These are phyloP conservation scores for Colletotrichum sp. DNA, from an alignment of 2,329 filamentous ascomycete genomes.

Conservation along the genomic window DNA sequence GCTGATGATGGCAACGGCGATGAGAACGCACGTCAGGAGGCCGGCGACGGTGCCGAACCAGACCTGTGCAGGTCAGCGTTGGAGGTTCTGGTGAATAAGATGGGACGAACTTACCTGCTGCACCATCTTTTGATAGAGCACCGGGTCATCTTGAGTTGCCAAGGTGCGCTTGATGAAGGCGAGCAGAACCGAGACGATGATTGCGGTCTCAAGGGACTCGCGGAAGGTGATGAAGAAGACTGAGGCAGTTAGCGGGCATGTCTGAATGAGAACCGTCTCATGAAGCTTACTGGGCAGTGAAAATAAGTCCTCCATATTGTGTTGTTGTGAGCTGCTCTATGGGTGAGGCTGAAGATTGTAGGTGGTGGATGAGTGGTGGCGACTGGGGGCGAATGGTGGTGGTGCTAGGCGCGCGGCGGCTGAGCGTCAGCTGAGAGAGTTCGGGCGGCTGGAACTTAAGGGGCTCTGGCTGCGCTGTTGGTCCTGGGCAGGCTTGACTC, in stretches of 20 bases:
- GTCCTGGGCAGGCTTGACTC: not conserved
- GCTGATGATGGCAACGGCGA: constrained; percentile 23
- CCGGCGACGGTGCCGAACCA: constrained; percentile 53
- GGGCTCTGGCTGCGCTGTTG: not conserved
- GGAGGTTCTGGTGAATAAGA: not conserved
- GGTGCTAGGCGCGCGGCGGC: not conserved
- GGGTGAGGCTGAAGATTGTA: not conserved
- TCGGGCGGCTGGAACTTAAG: not conserved
- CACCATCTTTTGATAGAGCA: constrained; percentile 59
- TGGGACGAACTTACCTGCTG: constrained; percentile 46
- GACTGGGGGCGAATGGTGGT: not conserved
- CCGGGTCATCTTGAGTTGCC: constrained; percentile 55
- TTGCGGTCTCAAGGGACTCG: constrained; percentile 68
- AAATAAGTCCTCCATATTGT: constrained; percentile 22
- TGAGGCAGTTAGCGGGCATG: not conserved
- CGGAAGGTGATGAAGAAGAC: constrained; percentile 77
- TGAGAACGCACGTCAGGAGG: constrained; percentile 20
- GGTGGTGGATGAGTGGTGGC: not conserved
- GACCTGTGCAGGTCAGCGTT: constrained; percentile 44
- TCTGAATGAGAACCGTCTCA: not conserved
- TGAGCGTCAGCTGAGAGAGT: not conserved
- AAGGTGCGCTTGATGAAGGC: constrained; percentile 71
- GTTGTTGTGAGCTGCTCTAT: not conserved
- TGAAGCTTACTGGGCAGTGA: constrained; percentile 18
- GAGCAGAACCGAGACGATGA: constrained; percentile 71